phyloP scores from a whole-genome alignment of 2,329 filamentous ascomycete genomes.

The Talaromyces marneffei region DNA sequence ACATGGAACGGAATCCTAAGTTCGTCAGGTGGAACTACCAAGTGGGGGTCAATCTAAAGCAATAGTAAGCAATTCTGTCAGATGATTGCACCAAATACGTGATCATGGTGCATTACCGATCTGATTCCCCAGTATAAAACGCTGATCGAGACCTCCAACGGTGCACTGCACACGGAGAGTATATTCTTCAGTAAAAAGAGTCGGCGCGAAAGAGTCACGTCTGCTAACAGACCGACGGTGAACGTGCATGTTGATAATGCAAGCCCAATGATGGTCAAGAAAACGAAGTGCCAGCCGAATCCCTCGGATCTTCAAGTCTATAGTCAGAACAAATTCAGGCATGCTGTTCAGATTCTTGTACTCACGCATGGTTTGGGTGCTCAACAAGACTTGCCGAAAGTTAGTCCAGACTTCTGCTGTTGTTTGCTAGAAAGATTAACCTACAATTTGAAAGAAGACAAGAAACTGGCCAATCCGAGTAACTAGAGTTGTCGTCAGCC shows the following conservation, averaged over 20 bases:
- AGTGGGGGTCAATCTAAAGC: constrained; percentile 37
- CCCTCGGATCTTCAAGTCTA: constrained; percentile 45
- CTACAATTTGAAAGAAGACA: constrained; percentile 43
- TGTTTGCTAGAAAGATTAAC: constrained; percentile 14
- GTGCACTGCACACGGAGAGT: constrained; percentile 52
- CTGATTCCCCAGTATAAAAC: constrained; percentile 57
- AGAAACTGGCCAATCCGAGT: constrained; percentile 38
- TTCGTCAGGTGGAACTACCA: constrained; percentile 46
- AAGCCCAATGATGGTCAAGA: constrained; percentile 58
- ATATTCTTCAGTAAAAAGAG: constrained; percentile 55
- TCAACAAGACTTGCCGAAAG: constrained; percentile 33
- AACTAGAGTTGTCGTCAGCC: constrained; percentile 26
- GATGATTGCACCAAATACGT: background rate
- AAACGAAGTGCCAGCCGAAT: constrained; percentile 62
- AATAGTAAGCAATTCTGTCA: constrained; percentile 7
- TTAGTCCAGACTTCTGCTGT: background rate
- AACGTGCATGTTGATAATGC: constrained; percentile 53
- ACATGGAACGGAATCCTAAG: constrained; percentile 30
- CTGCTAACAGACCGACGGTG: constrained; percentile 48
- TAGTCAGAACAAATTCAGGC: background rate
- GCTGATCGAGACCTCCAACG: constrained; percentile 56
- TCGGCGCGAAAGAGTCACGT: constrained; percentile 47
- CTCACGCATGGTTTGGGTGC: constrained; percentile 40
- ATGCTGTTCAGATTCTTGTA: constrained; percentile 2
- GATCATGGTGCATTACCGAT: constrained; percentile 27